These are phyloP conservation scores for Mycena capillaripes DNA, from an alignment of 768 basidiomycete genomes.

Conservation along the genomic window DNA sequence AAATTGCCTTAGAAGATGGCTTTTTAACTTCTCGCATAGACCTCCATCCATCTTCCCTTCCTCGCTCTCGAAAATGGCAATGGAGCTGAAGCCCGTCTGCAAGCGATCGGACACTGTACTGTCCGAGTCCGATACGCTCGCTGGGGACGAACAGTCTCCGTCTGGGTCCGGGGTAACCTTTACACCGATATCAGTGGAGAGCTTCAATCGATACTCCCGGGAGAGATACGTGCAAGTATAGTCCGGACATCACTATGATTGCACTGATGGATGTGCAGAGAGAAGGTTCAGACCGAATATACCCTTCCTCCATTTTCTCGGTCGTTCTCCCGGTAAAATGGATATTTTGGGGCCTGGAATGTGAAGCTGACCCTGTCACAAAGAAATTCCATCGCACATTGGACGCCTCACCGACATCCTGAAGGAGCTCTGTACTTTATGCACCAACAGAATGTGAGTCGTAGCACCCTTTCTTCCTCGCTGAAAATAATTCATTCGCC, in stretches of 20 bases:
- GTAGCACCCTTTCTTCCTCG: background rate
- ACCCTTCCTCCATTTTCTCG: background rate
- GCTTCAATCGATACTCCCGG: background rate
- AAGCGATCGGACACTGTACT: background rate
- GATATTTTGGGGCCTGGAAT: background rate
- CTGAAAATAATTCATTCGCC: background rate
- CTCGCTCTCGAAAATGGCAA: too few relatives aligned
- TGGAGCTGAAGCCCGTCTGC: background rate
- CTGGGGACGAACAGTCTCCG: background rate
- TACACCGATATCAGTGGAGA: background rate
- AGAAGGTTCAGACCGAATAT: background rate
- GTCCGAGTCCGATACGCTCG: background rate
- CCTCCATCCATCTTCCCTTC: too few relatives aligned
- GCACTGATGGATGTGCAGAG: background rate
- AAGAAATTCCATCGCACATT: background rate
- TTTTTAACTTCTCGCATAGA: too few relatives aligned
- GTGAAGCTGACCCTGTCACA: background rate
- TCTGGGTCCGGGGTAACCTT: background rate
- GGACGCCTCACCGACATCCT: constrained; percentile 3
- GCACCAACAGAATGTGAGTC: background rate
- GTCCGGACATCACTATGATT: background rate
- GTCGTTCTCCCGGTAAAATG: background rate
- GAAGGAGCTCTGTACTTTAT: constrained; percentile 6
- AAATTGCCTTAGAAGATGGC: too few relatives aligned
- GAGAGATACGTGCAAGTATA: background rate